Conservation (phyloP, 2,329 filamentous ascomycete genomes). For the Bipolaris bicolor region DNA sequence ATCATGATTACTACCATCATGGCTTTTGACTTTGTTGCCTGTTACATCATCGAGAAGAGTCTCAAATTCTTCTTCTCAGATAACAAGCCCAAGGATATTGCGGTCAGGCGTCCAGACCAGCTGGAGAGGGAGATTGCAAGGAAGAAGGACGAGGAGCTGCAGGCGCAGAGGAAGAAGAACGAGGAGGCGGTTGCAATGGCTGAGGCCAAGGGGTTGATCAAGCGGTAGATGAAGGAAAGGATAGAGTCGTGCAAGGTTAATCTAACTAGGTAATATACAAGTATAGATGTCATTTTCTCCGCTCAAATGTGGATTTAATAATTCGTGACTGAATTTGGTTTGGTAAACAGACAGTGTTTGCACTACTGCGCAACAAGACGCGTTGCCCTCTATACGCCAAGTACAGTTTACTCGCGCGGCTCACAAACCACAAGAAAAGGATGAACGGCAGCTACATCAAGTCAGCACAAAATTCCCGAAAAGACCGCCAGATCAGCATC, state of each 20-base stretch:
- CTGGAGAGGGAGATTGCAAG: constrained; percentile 74
- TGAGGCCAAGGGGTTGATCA: constrained; percentile 17
- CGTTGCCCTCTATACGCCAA: too few species aligned
- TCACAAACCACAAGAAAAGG: constrained; percentile 20
- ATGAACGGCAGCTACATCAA: constrained; percentile 7
- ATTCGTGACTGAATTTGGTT: too few species aligned
- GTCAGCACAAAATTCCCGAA: not conserved
- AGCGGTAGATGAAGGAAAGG: not conserved
- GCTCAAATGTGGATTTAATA: not conserved
- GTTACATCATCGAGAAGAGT: constrained; percentile 84
- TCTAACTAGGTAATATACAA: constrained; percentile 4
- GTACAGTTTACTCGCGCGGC: not conserved
- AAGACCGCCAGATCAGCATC: not conserved
- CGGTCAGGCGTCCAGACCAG: constrained; percentile 84
- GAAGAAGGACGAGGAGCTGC: constrained; percentile 62
- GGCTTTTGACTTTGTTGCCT: constrained; percentile 84
- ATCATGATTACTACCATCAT: constrained; percentile 81
- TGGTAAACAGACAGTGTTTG: not conserved
- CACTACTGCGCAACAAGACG: not conserved
- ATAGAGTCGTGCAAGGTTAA: not conserved
- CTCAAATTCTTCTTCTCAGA: constrained; percentile 89
- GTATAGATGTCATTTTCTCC: constrained; percentile 4
- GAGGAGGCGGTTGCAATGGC: constrained; percentile 39
- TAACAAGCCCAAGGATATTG: constrained; percentile 92
- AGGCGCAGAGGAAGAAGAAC: constrained; percentile 46